Base-by-base conservation (phyloP, 225 moss, liverwort and hornwort genomes). In the Anthoceros angustus region DNA sequence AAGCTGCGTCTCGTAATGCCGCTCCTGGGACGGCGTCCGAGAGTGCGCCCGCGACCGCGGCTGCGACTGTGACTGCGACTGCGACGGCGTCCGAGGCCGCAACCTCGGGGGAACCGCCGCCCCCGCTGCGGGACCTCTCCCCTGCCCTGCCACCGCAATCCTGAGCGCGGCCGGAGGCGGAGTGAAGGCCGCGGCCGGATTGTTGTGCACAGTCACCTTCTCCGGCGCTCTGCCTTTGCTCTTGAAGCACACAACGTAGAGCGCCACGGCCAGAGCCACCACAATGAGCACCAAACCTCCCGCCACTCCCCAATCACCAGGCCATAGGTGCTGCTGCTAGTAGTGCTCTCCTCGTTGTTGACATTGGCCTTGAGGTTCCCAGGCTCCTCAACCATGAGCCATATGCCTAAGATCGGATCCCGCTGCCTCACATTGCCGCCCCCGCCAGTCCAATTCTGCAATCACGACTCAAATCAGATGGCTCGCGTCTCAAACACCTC, bases 211-310 rank as follows among this genome's bases (percentile, higher is more conserved):
- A 55, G 55, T 55, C 18, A 55, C 55, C n/a, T 23, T 55, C 16
- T 15, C 55, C 7, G 55, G 55, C 55, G 55, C 10, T 55, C n/a
- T 55, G 23, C 23, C 18, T 23, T 23, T 55, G n/a, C n/a, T 5
- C 23, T 55, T 55, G 55, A 9, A 55, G 55, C 55, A 55, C 55
- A 55, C 55, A 20, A 55, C 55, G 55, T 55, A 55, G 7, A 55
- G n/a, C 14, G n/a, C 55, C 12, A 55, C 55, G 23, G 55, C 55
- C 18, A 55, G n/a, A 15, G 55, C 55, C 12, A 55, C 55, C n/a
- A 23, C 55, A 15, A 55, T 55, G 55, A 55, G 16, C 55, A 55
- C 55, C 55, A 55, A 18, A 55, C 18, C 55, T 23, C 55, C 55
- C 14, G 55, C 55, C 55, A 55, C 55, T 18, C 18, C n/a, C 55